phyloP scores from a whole-genome alignment of 2,329 filamentous ascomycete genomes.

The Xylariomycetidae sp. region DNA sequence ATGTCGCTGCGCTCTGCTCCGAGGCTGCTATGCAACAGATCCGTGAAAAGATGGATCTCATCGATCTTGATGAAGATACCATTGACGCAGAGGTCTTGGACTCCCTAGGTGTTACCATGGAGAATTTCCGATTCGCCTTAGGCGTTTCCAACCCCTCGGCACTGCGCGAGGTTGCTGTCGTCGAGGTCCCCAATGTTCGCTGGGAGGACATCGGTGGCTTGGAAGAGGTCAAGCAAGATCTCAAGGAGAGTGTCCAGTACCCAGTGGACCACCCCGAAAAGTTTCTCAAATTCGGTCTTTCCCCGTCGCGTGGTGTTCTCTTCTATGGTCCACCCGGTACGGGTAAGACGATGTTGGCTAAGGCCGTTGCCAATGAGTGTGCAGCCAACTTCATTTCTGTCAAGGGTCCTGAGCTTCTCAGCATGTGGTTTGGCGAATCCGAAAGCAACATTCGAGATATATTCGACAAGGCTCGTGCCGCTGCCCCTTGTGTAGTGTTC shows the following conservation, averaged over 20 bases:
- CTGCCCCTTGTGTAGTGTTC: constrained; percentile 97
- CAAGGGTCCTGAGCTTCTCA: constrained; percentile 96
- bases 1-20: constrained; percentile 96
- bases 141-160: constrained; percentile 98
- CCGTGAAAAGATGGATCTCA: constrained; percentile 99
- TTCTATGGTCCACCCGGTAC: constrained; percentile 99
- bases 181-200: constrained; percentile 97
- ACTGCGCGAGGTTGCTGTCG: constrained; percentile 95
- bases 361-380: constrained; percentile 98
- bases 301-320: constrained; percentile 93
- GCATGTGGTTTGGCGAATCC: constrained; percentile 99
- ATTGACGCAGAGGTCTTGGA: constrained; percentile 98
- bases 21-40: constrained; percentile 99
- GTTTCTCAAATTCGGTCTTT: constrained; percentile 99
- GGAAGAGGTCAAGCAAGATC: constrained; percentile 97
- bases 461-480: constrained; percentile 98
- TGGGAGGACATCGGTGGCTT: constrained; percentile 99
- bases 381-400: constrained; percentile 99
- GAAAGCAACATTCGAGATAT: constrained; percentile 99
- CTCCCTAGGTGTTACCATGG: constrained; percentile 97
- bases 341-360: constrained; percentile 99
- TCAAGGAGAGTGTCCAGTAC: constrained; percentile 98
- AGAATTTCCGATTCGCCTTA: constrained; percentile 98
- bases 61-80: constrained; percentile 97
- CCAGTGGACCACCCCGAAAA: constrained; percentile 99